Conservation (phyloP, 2,329 filamentous ascomycete genomes). For the Ophiostoma angusticollis region DNA sequence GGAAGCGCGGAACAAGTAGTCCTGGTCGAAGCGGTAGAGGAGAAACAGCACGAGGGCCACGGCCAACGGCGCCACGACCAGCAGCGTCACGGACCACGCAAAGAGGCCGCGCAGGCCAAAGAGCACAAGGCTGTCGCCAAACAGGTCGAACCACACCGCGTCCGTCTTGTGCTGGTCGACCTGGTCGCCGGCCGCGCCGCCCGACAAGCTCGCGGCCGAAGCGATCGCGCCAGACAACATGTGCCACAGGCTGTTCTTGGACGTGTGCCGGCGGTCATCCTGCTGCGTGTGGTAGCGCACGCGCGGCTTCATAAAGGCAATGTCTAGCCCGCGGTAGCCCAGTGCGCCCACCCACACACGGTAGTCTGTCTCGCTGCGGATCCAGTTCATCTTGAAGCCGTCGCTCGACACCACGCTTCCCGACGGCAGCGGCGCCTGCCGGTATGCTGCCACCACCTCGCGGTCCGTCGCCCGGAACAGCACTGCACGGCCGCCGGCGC, state of each 20-base stretch:
- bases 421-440: constrained; percentile 59
- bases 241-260: constrained; percentile 66
- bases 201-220: constrained; percentile 54
- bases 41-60: constrained; percentile 57
- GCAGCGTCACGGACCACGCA: constrained; percentile 70
- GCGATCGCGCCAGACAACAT: constrained; percentile 79
- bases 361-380: constrained; percentile 84
- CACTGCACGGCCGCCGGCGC: constrained; percentile 76
- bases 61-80: constrained; percentile 66
- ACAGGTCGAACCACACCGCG: constrained; percentile 90
- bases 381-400: constrained; percentile 65
- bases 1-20: constrained; percentile 68
- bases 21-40: constrained; percentile 61
- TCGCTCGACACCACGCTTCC: constrained; percentile 72
- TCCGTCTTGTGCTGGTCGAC: constrained; percentile 53
- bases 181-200: constrained; percentile 50
- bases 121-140: constrained; percentile 65
- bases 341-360: constrained; percentile 64
- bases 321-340: constrained; percentile 76
- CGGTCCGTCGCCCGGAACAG: constrained; percentile 81
- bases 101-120: constrained; percentile 75
- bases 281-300: constrained; percentile 83
- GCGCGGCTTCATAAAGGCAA: constrained; percentile 81
- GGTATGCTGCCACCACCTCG: constrained; percentile 72
- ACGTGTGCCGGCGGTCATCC: constrained; percentile 72